Base-by-base conservation (phyloP, 352 stramenopile species). In the Phytopythium helicoides region DNA sequence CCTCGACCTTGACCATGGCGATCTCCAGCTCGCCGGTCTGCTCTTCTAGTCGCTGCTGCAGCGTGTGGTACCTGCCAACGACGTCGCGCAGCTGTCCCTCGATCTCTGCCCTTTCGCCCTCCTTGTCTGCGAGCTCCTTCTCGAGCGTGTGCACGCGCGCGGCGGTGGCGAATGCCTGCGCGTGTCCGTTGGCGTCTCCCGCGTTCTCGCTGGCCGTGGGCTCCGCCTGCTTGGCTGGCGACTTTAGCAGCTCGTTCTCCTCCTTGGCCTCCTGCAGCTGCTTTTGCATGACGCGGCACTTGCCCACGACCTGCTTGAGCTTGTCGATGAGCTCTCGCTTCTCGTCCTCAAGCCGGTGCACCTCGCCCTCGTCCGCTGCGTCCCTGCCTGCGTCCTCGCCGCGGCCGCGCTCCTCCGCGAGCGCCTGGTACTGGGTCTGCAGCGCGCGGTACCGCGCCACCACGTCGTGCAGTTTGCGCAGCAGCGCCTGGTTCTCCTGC, bases 241-340 rank as follows among this genome's bases (percentile, higher is more conserved):
- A 72, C 36, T 71, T 68, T 44, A 78, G 52, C 21, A 59, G 47
- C 34, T 79, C 70, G 39, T 85, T 87, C 50, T 87, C 74, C 33
- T 79, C 64, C 57, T 71, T 80, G 22, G 64, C 76, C 26, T 85
- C 70, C 36, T 88, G 72, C 35, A 88, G 68, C 48, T 89, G 76
- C 60, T 87, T 82, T 54, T 89, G 78, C 70, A 89, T 81, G 40
- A 71, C 64, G 46, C 78, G 80, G 33, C 73, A 87, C 25, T 72
- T 87, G 36, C 57, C 71, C n/a, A 89, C 71, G 39, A 87, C 78
- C 22, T 74, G 64, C 66, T 87, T 87, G 51, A 89, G 73, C 58
- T 92, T 89, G 54, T 79, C 74, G 19, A 92, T 81, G 37, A 92
- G 74, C 64, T 89, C 76, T 23, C 71, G 66, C 56, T 90, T 89